A percentile compares a stretch with the other conserved stretches of the same genome.
These are phyloP conservation scores for Leccinum aurantiacum DNA, from an alignment of 768 basidiomycete genomes.

Conservation along the genomic window DNA sequence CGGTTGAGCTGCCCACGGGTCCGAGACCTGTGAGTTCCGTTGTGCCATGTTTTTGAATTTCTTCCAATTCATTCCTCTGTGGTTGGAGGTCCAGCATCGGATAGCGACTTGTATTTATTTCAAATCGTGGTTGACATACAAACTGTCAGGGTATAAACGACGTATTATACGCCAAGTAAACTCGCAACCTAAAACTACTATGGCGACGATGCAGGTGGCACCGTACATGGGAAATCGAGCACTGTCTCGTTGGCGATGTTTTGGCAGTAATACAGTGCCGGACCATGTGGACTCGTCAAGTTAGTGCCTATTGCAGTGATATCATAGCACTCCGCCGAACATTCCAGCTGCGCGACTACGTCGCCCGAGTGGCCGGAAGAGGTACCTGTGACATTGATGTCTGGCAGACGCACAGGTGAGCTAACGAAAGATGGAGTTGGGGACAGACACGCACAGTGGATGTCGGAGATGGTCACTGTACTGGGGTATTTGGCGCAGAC, in stretches of 20 bases:
- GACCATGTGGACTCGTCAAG: conserved; percentile 31
- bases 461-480: conserved; percentile 39
- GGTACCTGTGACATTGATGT: conserved; percentile 42
- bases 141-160: no score
- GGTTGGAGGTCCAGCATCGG: no score
- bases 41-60: no score
- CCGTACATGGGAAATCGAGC: conserved; percentile 32
- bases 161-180: no score
- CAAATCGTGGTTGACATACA: no score
- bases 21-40: no score
- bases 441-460: conserved; percentile 37
- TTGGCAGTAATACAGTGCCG: conserved; percentile 36
- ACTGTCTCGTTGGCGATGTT: conserved; percentile 32
- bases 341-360: conserved; percentile 44
- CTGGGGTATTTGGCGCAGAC: conserved; percentile 41
- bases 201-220: conserved; percentile 7
- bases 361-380: conserved; percentile 40
- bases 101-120: no score
- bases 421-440: neutral
- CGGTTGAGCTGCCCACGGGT: no score
- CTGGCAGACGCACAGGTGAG: conserved; percentile 10
- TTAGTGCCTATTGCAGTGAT: conserved; percentile 36
- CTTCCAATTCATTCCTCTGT: no score
- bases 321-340: conserved; percentile 37
- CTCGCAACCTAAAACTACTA: neutral